Evolutionary conservation across 202 grass and related monocot species (phyloP).

Genomic region (Setaria italica): DNA sequence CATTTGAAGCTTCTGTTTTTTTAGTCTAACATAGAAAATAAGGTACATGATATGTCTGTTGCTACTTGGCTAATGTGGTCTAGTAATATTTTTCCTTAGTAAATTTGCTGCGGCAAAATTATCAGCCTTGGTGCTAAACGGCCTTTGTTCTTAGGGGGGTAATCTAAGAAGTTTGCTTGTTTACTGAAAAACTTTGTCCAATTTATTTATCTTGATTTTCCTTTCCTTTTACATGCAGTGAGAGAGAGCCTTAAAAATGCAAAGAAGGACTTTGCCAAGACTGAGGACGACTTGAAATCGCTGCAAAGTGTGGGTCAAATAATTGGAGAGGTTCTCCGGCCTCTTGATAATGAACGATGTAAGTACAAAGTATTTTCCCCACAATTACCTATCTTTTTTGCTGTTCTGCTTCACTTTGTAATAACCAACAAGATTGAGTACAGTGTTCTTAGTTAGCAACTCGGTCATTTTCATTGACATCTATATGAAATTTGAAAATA

Average conservation of each 20-base stretch:
- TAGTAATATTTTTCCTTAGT: not conserved
- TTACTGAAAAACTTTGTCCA: not conserved
- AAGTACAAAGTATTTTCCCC: slow-evolving; percentile 43
- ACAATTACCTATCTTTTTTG: not conserved
- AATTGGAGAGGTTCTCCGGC: slow-evolving; percentile 97
- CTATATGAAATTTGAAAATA: not conserved
- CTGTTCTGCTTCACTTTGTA: not conserved
- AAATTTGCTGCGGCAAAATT: slow-evolving; percentile 4
- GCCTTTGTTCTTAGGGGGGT: slow-evolving; percentile 14
- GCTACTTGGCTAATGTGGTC: not conserved
- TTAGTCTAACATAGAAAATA: not conserved
- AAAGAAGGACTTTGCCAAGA: slow-evolving; percentile 91
- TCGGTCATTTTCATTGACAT: not conserved
- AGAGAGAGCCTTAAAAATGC: slow-evolving; percentile 84
- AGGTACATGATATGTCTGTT: not conserved
- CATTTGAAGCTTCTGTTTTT: not conserved
- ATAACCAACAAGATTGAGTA: not conserved
- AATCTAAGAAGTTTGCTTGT: slow-evolving; percentile 9
- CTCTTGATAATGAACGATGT: slow-evolving; percentile 97
- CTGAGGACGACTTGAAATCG: slow-evolving; percentile 97
- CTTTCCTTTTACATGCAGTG: slow-evolving; percentile 61
- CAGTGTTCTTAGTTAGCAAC: not conserved
- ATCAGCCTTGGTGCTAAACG: not conserved
- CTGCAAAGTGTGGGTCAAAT: slow-evolving; percentile 99
- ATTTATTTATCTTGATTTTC: slow-evolving; percentile 33